Conservation (phyloP, 2,329 filamentous ascomycete genomes). For the Aspergillus brasiliensis region DNA sequence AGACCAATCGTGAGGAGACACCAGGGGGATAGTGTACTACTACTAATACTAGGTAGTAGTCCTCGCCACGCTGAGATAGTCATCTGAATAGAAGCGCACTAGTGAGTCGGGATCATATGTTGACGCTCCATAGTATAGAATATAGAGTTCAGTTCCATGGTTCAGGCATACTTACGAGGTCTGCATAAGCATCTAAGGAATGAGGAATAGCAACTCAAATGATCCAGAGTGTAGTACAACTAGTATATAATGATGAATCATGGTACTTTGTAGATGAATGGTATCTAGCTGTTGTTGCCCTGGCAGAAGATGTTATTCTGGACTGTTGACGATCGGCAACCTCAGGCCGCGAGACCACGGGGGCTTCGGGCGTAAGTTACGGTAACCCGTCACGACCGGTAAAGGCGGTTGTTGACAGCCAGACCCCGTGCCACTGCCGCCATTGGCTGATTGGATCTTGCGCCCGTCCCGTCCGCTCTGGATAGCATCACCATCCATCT, state of each 20-base stretch:
- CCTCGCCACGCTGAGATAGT: not conserved
- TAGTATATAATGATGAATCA: no score
- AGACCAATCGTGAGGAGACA: not conserved
- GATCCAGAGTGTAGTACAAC: no score
- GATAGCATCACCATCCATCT: conserved; percentile 17
- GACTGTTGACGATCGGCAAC: not conserved
- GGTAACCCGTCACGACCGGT: conserved; percentile 6
- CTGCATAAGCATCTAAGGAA: no score
- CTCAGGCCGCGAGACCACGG: conserved; percentile 5
- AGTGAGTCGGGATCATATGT: not conserved
- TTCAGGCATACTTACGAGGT: not conserved
- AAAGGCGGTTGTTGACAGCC: conserved; percentile 12
- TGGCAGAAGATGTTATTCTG: not conserved
- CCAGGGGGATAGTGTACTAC: not conserved
- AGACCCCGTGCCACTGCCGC: conserved; percentile 7
- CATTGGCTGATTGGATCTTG: conserved; percentile 4
- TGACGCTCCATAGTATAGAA: not conserved
- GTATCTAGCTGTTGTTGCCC: not conserved
- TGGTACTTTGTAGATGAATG: not conserved
- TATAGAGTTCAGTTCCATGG: not conserved
- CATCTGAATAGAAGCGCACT: not conserved
- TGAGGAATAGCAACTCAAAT: no score
- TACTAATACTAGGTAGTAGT: no score
- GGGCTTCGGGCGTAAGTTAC: conserved; percentile 3
- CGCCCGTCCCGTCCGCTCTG: conserved; percentile 3